Evolutionary conservation across 208 protist species (phyloP), one percentile per base, ranked within the genome.

Genomic region (Wallacemonas sp.): DNA sequence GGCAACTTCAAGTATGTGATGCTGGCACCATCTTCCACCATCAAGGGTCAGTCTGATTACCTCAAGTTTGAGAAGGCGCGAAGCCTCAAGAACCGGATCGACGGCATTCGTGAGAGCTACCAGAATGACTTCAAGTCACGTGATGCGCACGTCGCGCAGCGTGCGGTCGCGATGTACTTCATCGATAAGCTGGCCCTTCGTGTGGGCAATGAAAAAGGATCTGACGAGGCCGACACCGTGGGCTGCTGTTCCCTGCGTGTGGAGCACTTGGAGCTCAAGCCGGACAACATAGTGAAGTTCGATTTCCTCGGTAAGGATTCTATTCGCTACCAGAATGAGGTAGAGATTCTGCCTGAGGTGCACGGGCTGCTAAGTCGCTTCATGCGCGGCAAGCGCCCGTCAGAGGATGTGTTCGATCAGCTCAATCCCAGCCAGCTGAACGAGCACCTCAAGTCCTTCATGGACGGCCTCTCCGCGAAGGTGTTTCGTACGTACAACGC

Each of bases 401-500:
- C 28, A 1, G 73, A 88, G 12, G 85, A 98, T 53, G 86, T 99
- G 39, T 99, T 99, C 73, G 91, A 99, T 65, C 65, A 84, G 24
- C 74, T 99, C 53, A 95, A 81, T 34, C 74, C 95, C 54, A 78
- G 81, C 24, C 66, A 80, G 62, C 82, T 99, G 19, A 99, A 99
- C 77, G 87, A 97, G 22, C 86, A 99, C 74, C 84, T 99, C 51
- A 98, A 99, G 76, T 85, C 66, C 2, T 94, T 98, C 69, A 99
- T 99, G 98, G 75, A 81, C 15, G 98, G 95, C 31, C 84, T 99
- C 46, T 92, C 90, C 6, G 98, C 98, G 8, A 99, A 99, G 85
- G 98, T 99, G 30, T 99, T 99, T 80, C 98, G 98, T 97, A 99
- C 98, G 22, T 99, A 98, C 85, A 99, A 99, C 82, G 98, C 98